phyloP scores from a whole-genome alignment of 345 rosid species.

The Schrenkiella parvula region DNA sequence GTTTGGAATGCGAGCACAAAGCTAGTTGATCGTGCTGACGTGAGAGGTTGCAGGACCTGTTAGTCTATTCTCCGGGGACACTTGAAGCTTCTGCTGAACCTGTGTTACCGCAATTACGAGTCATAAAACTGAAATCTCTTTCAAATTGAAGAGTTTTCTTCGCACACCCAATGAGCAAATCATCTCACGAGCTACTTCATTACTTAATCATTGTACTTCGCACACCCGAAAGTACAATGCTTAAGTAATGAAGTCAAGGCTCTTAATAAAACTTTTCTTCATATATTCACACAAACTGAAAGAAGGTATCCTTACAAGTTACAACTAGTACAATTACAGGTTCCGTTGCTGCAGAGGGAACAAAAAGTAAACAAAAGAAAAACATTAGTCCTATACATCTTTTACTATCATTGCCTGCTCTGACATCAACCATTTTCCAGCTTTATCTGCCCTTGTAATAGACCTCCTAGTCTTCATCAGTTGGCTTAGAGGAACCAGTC shows the following conservation, averaged over 20 bases:
- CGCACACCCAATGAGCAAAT: no score
- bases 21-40: not conserved
- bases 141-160: not conserved
- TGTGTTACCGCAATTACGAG: not conserved
- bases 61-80: not conserved
- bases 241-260: no score
- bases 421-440: not conserved
- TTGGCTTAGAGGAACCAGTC: slow-evolving; percentile 46
- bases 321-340: no score
- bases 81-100: not conserved
- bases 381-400: not conserved
- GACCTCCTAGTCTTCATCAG: slow-evolving; percentile 60
- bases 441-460: not conserved
- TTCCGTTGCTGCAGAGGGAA: no score
- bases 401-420: not conserved
- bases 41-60: not conserved
- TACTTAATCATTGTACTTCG: no score
- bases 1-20: not conserved
- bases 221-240: no score
- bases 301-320: no score
- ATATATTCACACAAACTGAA: no score
- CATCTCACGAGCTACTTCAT: no score
- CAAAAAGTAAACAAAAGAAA: no score
- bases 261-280: no score
- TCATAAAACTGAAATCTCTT: not conserved